Conservation (phyloP, 306 rosid species). For the Casuarina glauca region DNA sequence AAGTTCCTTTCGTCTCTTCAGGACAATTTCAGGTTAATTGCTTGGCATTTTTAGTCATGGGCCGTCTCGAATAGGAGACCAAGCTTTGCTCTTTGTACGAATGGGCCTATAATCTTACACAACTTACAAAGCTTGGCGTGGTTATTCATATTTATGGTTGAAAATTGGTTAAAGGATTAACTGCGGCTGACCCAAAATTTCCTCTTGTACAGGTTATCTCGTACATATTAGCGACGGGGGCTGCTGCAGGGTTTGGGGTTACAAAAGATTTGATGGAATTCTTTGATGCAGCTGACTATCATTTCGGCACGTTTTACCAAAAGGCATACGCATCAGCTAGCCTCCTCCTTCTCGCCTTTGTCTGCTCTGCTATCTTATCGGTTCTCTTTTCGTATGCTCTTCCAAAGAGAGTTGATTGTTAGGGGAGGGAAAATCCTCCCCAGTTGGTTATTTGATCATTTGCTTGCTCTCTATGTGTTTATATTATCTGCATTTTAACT, state of each 20-base stretch:
- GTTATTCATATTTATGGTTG: too few relatives aligned
- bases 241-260: constrained; percentile 33
- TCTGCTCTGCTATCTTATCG: constrained; percentile 24
- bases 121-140: too few relatives aligned
- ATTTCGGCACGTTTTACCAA: background rate
- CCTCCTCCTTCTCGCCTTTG: constrained; percentile 31
- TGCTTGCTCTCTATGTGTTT: background rate
- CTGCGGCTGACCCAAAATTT: background rate
- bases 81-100: too few relatives aligned
- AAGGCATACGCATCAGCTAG: constrained; percentile 8
- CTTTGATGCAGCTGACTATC: background rate
- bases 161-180: background rate
- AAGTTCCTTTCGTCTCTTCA: too few relatives aligned
- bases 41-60: too few relatives aligned
- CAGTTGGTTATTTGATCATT: background rate
- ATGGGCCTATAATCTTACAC: too few relatives aligned
- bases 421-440: background rate
- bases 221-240: constrained; percentile 19
- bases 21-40: too few relatives aligned
- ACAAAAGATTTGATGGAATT: background rate
- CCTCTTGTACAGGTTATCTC: constrained; percentile 12
- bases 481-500: too few relatives aligned
- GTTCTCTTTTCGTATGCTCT: constrained; percentile 34
- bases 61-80: too few relatives aligned
- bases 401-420: constrained; percentile 13